Evolutionary conservation across 2,329 filamentous ascomycete genomes (phyloP).

Genomic region (Microcyclospora tardicrescens): DNA sequence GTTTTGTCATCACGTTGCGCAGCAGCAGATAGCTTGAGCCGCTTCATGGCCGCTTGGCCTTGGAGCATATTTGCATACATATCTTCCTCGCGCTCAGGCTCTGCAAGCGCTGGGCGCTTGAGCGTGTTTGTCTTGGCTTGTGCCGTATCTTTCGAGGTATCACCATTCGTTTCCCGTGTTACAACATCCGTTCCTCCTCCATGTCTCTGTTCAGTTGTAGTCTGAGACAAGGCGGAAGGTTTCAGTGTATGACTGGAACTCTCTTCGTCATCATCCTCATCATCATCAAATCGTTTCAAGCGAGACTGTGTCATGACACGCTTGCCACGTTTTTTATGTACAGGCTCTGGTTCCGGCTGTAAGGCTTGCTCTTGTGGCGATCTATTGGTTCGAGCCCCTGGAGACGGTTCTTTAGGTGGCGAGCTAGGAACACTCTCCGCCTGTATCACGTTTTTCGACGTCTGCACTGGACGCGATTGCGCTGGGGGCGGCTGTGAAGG

Average conservation of each 20-base stretch:
- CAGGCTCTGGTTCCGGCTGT: background rate
- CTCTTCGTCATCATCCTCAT: constrained; percentile 10
- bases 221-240: constrained; percentile 10
- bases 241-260: constrained; percentile 16
- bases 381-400: background rate
- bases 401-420: background rate
- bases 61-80: constrained; percentile 63
- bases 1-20: constrained; percentile 26
- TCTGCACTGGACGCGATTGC: background rate
- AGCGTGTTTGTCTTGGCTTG: constrained; percentile 9
- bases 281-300: constrained; percentile 45
- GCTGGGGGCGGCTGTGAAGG: background rate
- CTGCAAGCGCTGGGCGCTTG: constrained; percentile 17
- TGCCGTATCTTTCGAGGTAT: constrained; percentile 4
- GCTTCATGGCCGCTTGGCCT: constrained; percentile 64
- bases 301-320: constrained; percentile 29
- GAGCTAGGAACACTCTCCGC: background rate
- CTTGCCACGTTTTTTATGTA: constrained; percentile 10
- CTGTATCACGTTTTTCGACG: background rate
- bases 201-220: constrained; percentile 6
- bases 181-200: constrained; percentile 9
- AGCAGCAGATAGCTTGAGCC: constrained; percentile 50
- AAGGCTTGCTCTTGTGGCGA: background rate
- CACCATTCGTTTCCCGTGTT: constrained; percentile 10
- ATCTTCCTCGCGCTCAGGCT: constrained; percentile 11